A percentile compares a stretch with the other conserved stretches of the same genome.
Evolutionary conservation across 164 flowering plant genomes (phyloP).

Genomic region (Vitis rotundifolia): DNA sequence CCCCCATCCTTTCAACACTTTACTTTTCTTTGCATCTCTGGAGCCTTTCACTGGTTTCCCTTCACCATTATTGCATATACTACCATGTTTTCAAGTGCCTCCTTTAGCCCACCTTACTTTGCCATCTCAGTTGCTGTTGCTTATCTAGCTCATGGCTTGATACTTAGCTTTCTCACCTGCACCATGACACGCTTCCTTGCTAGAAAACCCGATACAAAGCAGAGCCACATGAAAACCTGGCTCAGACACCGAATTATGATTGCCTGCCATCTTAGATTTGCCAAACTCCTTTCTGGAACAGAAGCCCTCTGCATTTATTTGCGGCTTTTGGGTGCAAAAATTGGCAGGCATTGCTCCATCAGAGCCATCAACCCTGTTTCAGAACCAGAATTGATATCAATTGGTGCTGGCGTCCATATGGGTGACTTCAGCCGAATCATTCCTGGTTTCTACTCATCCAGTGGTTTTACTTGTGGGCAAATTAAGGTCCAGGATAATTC

Average conservation of each 20-base stretch:
- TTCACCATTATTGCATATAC: conserved; percentile 48
- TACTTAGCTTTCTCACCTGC: conserved; percentile 50
- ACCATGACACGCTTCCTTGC: conserved; percentile 28
- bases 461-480: conserved; percentile 31
- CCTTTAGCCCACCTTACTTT: conserved; percentile 39
- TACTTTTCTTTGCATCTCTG: conserved; percentile 55
- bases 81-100: conserved; percentile 26
- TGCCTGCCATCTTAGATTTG: conserved; percentile 66
- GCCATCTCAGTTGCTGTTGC: conserved; percentile 38
- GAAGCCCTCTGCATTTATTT: conserved; percentile 76
- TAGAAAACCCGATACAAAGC: conserved; percentile 24
- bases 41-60: conserved; percentile 76
- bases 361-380: conserved; percentile 71
- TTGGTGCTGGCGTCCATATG: conserved; percentile 66
- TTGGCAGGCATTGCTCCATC: conserved; percentile 70
- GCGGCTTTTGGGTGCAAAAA: conserved; percentile 60
- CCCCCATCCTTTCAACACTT: conserved; percentile 42
- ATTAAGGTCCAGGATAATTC: conserved; percentile 58
- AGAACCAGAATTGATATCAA: conserved; percentile 48
- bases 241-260: conserved; percentile 44
- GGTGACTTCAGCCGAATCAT: conserved; percentile 75
- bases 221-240: conserved; percentile 44
- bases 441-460: conserved; percentile 51
- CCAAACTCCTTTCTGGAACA: conserved; percentile 70
- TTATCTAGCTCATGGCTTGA: conserved; percentile 58